Base-by-base conservation (phyloP, 2,329 filamentous ascomycete genomes). In the Talaromyces rugulosus region DNA sequence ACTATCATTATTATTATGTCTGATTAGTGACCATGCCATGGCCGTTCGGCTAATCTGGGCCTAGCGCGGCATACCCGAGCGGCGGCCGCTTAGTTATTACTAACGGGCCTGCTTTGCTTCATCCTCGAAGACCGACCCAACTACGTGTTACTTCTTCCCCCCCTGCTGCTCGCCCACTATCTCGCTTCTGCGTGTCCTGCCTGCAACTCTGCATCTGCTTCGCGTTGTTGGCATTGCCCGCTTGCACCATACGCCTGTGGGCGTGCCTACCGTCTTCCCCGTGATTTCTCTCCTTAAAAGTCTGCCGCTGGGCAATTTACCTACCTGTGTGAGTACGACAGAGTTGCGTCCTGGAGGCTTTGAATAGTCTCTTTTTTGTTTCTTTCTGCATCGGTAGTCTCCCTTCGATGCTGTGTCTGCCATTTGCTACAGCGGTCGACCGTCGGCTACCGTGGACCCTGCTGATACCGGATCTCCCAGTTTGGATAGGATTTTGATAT, bases 241-340 rank as follows among this genome's bases (percentile, higher is more conserved):
- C 28, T 56, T 31, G 50, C 50, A 31, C 30, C 28, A 53, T 28
- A 28, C 50, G 54, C 36, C 54, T 36, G 27, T 56, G 27, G 31
- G 31, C 54, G 33, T 56, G 54, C 36, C 31, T 56, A 18, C 30
- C 33, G 31, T 56, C 31, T 56, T 12, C 14, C 31, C 34, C 36
- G 54, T 28, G 31, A 23, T 30, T 56, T 56, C n/a, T 56, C 63
- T 62, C 65, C 63, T 59, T 66, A 69, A 66, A 67, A 67, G 64
- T 66, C 66, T 67, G 61, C 56, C 63, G 40, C 62, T 65, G 64
- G 64, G 61, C 64, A 66, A 64, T 64, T 64, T 59, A 44, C 63
- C 56, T 56, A 27, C 58, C 59, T 63, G 59, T 62, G 64, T 64
- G 62, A 66, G 63, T 66, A 40, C 18, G n/a, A 58, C 18, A 51